Conservation (phyloP, 768 basidiomycete species). For the Boletus coccyginus region DNA sequence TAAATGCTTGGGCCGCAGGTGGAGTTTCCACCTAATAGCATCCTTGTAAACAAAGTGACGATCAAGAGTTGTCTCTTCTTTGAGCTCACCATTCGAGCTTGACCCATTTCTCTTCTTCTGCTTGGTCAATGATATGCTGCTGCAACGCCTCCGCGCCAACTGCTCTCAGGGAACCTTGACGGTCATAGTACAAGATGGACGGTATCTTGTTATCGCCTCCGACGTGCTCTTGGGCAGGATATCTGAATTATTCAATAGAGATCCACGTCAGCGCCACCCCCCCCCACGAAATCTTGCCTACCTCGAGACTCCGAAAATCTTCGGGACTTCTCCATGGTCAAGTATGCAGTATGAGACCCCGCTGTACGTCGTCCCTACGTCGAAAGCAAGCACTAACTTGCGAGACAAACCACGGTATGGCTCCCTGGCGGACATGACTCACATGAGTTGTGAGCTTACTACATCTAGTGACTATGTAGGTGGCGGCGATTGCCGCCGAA, state of each 20-base stretch:
- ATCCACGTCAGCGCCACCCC: neutral
- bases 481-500: too few relatives aligned
- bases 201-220: constrained; percentile 48
- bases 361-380: constrained; percentile 42
- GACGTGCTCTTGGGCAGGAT: constrained; percentile 43
- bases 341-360: constrained; percentile 36
- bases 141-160: constrained; percentile 43
- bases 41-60: neutral
- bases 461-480: too few relatives aligned
- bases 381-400: constrained; percentile 42
- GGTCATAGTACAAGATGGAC: constrained; percentile 46
- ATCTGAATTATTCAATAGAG: too few relatives aligned
- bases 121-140: constrained; percentile 35
- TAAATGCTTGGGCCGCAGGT: constrained; percentile 33
- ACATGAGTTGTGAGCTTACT: too few relatives aligned
- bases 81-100: constrained; percentile 40
- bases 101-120: constrained; percentile 35
- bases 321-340: constrained; percentile 32
- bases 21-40: constrained; percentile 31
- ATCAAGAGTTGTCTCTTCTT: neutral
- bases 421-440: constrained; percentile 24
- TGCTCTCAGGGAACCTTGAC: constrained; percentile 36
- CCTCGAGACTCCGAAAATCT: constrained; percentile 26
- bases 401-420: constrained; percentile 36
- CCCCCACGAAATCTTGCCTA: neutral